Percentiles rank a stretch among this genome's conserved stretches.
Conservation (phyloP, 192 early-diverging fungal species). For the Backusella westeae region DNA sequence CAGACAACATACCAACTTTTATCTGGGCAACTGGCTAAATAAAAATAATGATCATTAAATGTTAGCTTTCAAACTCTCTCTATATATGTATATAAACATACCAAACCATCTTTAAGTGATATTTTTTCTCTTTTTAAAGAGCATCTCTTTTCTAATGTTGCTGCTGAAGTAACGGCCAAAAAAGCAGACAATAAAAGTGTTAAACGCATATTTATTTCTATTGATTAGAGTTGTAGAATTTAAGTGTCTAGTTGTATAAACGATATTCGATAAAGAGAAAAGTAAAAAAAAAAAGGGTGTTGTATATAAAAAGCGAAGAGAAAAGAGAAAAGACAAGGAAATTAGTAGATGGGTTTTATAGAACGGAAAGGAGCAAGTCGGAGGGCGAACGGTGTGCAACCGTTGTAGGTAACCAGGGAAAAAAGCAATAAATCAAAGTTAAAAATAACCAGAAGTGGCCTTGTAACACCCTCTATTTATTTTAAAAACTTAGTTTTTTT, state of each 20-base stretch:
- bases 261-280: neutral
- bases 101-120: conserved; percentile 29
- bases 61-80: too few relatives aligned
- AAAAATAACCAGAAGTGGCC: neutral
- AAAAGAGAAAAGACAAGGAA: neutral
- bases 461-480: neutral
- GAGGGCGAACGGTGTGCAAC: neutral
- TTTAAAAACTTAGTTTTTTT: neutral
- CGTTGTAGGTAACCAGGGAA: neutral
- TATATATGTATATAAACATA: neutral
- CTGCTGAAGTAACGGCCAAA: neutral
- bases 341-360: neutral
- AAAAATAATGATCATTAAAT: neutral
- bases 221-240: neutral
- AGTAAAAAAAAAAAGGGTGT: neutral
- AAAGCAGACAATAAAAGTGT: conserved; percentile 8
- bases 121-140: conserved; percentile 18
- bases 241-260: neutral
- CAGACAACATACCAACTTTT: conserved; percentile 19
- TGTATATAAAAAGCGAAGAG: neutral
- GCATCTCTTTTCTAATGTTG: conserved; percentile 16
- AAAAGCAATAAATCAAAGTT: neutral
- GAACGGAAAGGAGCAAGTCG: neutral
- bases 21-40: conserved; percentile 16
- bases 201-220: neutral